Base-by-base conservation (phyloP, 257 asterid species). In the Solanum sejunctum region DNA sequence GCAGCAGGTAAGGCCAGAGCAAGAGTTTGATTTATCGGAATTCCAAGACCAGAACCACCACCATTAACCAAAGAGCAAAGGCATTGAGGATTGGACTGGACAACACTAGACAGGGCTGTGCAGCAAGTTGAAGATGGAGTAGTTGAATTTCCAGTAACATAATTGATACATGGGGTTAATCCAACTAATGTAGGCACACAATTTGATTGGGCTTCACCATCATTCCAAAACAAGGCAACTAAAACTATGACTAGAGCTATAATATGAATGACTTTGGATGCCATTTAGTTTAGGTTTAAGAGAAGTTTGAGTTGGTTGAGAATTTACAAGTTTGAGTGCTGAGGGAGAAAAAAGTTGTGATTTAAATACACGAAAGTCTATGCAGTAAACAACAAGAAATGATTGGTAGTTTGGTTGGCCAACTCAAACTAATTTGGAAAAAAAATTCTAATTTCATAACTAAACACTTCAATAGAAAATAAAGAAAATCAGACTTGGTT, bases 1-100 rank as follows among this genome's bases (percentile, higher is more conserved):
- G 88, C 83, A n/a, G 80, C 86, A n/a, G 95, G 94, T 61, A 92
- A 84, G 2, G 88, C 88, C 54, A 87, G 56, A 28, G 95, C 95
- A 20, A 89, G 91, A 87, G 95, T 91, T 67, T 88, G 91, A 58
- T 92, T 92, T 67, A 90, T 80, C 47, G 86, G 16, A 54, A 88
- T 16, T 11, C 92, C 94, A 7, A 86, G 64, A 12, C 90, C 47
- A 23, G 88, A 87, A 73, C 89, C 79, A 12, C 84, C 85, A 3
- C 87, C 88, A 11, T 84, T 89, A 6, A 92, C 84, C 58, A 89
- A 84, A 18, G 89, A 84, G 66, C 94, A 92, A n/a, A 92, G 90
- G 45, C 94, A 92, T 28, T 28, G 88, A 0, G 93, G 94, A 85
- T 88, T 91, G 11, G 93, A 86, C 41, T 78, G 87, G n/a, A 90